A percentile compares a stretch with the other conserved stretches of the same genome.
These are phyloP conservation scores for Melaleuca quinquenervia DNA, from an alignment of 345 rosid genomes.

Conservation along the genomic window DNA sequence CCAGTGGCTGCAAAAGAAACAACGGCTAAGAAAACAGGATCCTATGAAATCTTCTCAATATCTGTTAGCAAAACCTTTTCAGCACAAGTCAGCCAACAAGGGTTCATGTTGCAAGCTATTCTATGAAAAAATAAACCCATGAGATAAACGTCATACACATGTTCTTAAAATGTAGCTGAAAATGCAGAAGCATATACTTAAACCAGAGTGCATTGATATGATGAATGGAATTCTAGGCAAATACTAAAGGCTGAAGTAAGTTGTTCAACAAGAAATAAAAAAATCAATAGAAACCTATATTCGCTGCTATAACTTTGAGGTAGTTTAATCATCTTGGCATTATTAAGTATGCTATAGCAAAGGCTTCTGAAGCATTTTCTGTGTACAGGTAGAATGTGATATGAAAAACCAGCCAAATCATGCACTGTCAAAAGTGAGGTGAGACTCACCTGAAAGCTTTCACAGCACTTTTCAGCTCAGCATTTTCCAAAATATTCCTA, in stretches of 20 bases:
- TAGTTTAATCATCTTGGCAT: not conserved
- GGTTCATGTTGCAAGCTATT: not conserved
- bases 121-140: not conserved
- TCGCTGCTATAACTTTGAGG: not conserved
- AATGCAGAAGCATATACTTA: not conserved
- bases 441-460: slow-evolving; percentile 59
- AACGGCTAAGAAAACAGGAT: not conserved
- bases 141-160: not conserved
- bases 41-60: not conserved
- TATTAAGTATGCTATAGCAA: not conserved
- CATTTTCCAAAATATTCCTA: slow-evolving; percentile 85
- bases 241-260: not conserved
- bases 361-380: not conserved
- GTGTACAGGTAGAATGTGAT: not conserved
- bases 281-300: not conserved
- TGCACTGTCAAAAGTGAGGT: not conserved
- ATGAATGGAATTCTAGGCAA: not conserved
- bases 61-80: not conserved
- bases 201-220: not conserved
- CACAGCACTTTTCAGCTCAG: slow-evolving; percentile 76
- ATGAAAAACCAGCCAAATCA: not conserved
- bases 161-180: not conserved
- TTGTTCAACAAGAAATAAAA: not conserved
- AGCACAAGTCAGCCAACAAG: not conserved
- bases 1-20: slow-evolving; percentile 57